phyloP scores from a whole-genome alignment of 2,329 filamentous ascomycete species.

The Alternaria longipes region DNA sequence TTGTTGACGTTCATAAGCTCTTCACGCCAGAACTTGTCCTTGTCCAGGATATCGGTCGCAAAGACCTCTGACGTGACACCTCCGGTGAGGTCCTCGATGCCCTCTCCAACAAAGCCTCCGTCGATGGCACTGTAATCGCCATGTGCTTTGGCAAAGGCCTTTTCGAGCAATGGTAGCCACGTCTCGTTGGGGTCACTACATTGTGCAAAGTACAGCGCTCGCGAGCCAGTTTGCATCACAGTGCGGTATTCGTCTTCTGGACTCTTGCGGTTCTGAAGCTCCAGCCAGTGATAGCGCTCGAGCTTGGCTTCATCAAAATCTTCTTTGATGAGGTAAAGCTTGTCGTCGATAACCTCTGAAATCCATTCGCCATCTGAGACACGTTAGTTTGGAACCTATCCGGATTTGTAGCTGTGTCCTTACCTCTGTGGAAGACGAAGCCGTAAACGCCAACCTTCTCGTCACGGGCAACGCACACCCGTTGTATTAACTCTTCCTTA shows the following conservation, averaged over 20 bases:
- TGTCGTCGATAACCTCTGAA: constrained; percentile 90
- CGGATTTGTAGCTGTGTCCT: constrained; percentile 15
- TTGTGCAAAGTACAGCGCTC: constrained; percentile 80
- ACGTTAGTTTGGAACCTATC: constrained; percentile 31
- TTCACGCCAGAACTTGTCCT: constrained; percentile 83
- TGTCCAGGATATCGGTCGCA: constrained; percentile 76
- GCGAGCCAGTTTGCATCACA: constrained; percentile 77
- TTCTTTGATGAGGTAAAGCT: constrained; percentile 82
- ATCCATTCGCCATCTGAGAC: constrained; percentile 83
- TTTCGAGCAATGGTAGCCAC: constrained; percentile 82
- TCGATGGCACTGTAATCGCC: constrained; percentile 80
- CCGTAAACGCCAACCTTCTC: constrained; percentile 82
- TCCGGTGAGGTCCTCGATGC: constrained; percentile 68
- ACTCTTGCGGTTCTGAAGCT: constrained; percentile 74
- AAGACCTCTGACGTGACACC: constrained; percentile 76
- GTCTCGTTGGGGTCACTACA: constrained; percentile 81
- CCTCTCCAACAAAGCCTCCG: constrained; percentile 75
- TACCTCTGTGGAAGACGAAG: constrained; percentile 80
- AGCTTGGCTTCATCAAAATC: constrained; percentile 80
- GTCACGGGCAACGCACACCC: constrained; percentile 76
- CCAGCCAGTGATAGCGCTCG: constrained; percentile 76
- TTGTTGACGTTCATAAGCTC: constrained; percentile 83
- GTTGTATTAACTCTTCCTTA: constrained; percentile 75
- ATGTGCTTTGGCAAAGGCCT: constrained; percentile 85
- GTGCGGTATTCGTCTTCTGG: constrained; percentile 74